Conservation (phyloP, 495 filamentous ascomycete species). For the Hyaloscypha finlandica region DNA sequence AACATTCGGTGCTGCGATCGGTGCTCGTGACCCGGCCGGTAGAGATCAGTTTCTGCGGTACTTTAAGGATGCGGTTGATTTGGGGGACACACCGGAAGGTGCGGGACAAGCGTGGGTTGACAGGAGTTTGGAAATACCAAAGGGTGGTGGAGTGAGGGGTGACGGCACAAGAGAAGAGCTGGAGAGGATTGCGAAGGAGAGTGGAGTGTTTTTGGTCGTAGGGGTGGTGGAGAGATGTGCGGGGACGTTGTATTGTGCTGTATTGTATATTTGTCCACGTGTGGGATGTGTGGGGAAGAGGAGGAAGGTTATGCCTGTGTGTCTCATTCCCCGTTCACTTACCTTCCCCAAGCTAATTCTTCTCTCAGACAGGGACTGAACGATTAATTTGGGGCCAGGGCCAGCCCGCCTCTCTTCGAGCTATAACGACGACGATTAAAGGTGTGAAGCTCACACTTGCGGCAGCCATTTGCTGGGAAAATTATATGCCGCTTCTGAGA, state of each 20-base stretch:
- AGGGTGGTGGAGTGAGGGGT: conserved; percentile 55
- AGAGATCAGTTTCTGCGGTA: conserved; percentile 85
- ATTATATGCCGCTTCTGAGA: conserved; percentile 88
- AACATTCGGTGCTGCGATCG: conserved; percentile 75
- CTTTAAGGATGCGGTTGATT: conserved; percentile 75
- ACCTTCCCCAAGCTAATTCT: background rate
- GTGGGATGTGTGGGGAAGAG: conserved; percentile 71
- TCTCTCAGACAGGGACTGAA: conserved; percentile 67
- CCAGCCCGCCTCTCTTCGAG: conserved; percentile 74
- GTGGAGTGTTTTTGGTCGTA: conserved; percentile 75
- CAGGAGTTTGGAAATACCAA: conserved; percentile 54
- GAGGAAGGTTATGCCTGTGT: conserved; percentile 87
- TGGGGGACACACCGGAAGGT: conserved; percentile 82
- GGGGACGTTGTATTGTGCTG: conserved; percentile 83
- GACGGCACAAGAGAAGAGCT: conserved; percentile 85
- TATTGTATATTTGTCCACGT: conserved; percentile 77
- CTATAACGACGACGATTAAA: conserved; percentile 77
- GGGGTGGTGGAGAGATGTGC: conserved; percentile 80
- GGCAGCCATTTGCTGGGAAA: conserved; percentile 96
- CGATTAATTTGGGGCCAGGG: conserved; percentile 90
- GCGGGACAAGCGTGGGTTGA: conserved; percentile 74
- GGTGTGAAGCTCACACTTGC: conserved; percentile 77
- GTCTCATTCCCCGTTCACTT: conserved; percentile 23
- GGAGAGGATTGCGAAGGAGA: conserved; percentile 71
- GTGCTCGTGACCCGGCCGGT: conserved; percentile 64